Base-by-base conservation (phyloP, 2,329 filamentous ascomycete species). In the Scedosporium apiospermum region DNA sequence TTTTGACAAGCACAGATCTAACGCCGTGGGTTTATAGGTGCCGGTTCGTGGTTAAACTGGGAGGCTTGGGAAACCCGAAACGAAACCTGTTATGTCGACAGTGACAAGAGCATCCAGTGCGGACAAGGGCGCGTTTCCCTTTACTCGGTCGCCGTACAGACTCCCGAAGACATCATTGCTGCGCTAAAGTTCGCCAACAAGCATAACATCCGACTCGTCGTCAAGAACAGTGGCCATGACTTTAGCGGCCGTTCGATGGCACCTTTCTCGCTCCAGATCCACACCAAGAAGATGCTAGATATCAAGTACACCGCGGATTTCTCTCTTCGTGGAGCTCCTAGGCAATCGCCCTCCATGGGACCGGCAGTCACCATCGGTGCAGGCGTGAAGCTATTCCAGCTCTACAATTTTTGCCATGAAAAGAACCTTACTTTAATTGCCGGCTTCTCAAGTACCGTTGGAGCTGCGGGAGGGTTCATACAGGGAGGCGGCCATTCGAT, bases 401-500 rank as follows among this genome's bases (percentile, higher is more conserved):
- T 83, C 1, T 60, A 60, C 26, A 27, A 30, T 14, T 60, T 60
- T 27, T 60, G 58, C 14, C 58, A 60, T 6, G 41, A 60, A 38
- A 60, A 46, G 58, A 46, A 60, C 21, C n/a, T 60, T 5, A 60
- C 38, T 27, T 38, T 80, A 3, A 72, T 82, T 3, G 75, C 73
- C 4, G 81, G 80, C 2, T 75, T 78, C 51, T 81, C 78, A 63
- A 72, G 76, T 6, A 81, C 79, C 0, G 84, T 88, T 3, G 84
- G 84, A 0, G 66, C 84, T 6, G 79, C 81, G 0, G 86, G 85
- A 12, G 85, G 85, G 0, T 88, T 82, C 66, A 79, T 75, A 2
- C 82, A 85, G 69, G 84, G 84, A 3, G 85, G 83, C 14, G 86
- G 86, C 0, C 83, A 87, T 66, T 75, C 72, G 1, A 68, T 75